Evolutionary conservation across 2,329 filamentous ascomycete species (phyloP), one percentile per base, ranked within the genome.

Genomic region (Pseudonectria buxi): DNA sequence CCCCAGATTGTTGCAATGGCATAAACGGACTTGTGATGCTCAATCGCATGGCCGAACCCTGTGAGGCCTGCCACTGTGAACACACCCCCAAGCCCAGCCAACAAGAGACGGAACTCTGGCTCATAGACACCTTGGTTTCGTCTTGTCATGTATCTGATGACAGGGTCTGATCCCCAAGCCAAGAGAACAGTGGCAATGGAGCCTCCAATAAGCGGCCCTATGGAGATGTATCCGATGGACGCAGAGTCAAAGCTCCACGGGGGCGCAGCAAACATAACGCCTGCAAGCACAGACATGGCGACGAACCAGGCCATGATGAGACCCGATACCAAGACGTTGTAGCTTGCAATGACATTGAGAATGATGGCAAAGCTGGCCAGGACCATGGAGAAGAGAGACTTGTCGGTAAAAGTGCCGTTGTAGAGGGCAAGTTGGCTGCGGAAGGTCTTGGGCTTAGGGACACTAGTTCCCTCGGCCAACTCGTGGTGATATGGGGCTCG

Each of bases 101-200:
- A 28, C 1, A 33, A 12, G 5, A 42, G 36, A 10, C 39, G 25
- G 33, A 39, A 42, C 18, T 42, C 39, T 3, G 39, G 39, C 24
- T 42, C 39, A 10, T 42, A 42, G 4, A 42, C 33, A 3, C 36
- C 36, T 5, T 39, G 26, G 10, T 42, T 42, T 10, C 33, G 33
- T 13, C 25, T 28, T 7, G 36, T 42, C 24, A 39, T 28, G 15
- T 11, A 26, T 24, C 22, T 33, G 24, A 33, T 41, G 3, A 39
- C 7, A 10, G 39, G 39, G n/a, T 41, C 39, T 12, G 15, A 27
- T 6, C 33, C 16, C 4, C 27, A 14, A 7, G 22, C 24, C 16
- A 39, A 18, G 6, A 36, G 10, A 10, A 36, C 4, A 11, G 14
- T 33, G 4, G 33, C 40, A 4, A 42, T n/a, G 16, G 31, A 18